Base-by-base conservation (phyloP, 768 basidiomycete species). In the Cyclocybe cylindracea region DNA sequence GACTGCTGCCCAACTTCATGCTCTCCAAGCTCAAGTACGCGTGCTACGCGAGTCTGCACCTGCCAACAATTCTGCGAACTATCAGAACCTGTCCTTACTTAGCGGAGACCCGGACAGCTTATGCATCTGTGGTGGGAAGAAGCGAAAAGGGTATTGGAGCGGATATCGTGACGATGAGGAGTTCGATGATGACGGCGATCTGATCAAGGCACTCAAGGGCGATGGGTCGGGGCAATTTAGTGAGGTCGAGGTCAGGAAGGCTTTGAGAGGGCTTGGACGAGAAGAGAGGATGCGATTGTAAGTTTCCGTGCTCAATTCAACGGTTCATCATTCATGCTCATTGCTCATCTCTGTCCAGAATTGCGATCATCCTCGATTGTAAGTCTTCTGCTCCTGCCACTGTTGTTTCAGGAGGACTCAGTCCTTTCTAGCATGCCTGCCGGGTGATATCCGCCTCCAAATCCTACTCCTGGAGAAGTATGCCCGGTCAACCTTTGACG, bases 391-490 rank as follows among this genome's bases (percentile, higher is more conserved):
- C 14, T 7, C 13, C 33, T 31, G 6, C 10, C 44, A 53, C 24
- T 38, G n/a, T 44, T 14, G 47, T 53, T 44, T 8, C 2, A 40
- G 3, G 37, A 38, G 46, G 46, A 42, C 53, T 51, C 24, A 44
- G 48, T 40, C 44, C 32, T 50, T 50, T 55, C 24, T 54, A 89
- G 89, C 87, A 9, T 84, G 87, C 67, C 75, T 91, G 56, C 92
- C 93, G 0, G 90, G 91, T 32, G 93, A 94, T 59, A 89, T 94
- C 32, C 83, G 82, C 9, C 76, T 90, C 5, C 93, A 94, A 65
- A 91, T 95, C 39, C 77, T 88, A 1, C 81, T 91, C 2, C 79
- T 96, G 13, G 83, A 94, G 67, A 91, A 92, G 66, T 94, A 96
- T 58, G 79, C 82, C 34, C 83, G 79, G 59, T 88, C 88, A 10